Base-by-base conservation (phyloP, 495 filamentous ascomycete genomes). In the Hypoxylon fuscum region DNA sequence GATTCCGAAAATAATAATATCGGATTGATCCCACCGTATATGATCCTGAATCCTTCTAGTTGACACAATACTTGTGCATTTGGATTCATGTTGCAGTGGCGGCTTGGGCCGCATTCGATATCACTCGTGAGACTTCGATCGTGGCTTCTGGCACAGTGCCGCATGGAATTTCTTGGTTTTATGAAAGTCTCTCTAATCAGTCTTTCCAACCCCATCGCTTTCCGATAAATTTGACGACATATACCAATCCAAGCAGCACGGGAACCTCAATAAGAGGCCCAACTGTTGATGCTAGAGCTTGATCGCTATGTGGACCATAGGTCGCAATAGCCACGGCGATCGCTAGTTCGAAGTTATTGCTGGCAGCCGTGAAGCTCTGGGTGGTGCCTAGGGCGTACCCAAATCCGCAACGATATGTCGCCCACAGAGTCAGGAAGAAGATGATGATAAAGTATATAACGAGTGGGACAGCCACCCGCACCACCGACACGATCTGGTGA, bases 341-440 rank as follows among this genome's bases (percentile, higher is more conserved):
- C 0, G 93, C 93, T 14, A 96, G 74, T 78, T 97, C 93, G 66
- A 97, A 96, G 67, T 96, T 97, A 62, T 97, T 97, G 71, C 92
- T 96, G 2, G 93, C 94, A 4, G 93, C 93, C 0, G 93, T 97
- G 64, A 97, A 95, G 66, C 90, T 91, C 76, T 97, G 94, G 9
- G 93, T 96, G 9, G 83, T 81, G 1, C 84, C 82, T 2, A 93
- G 67, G 41, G 75, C 77, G 68, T 97, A 97, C 0, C 86, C 85
- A 65, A 94, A 93, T 0, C 91, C 90, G n/a, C 84, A 62, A 27
- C 72, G 77, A 46, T 83, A 74, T 5, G 83, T 76, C 6, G 84
- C 75, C 10, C 77, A 68, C 8, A 96, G 75, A 0, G 91, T 94
- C 1, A 78, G 21, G 48, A 85, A 81, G 77, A 96, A 96, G 53